These are phyloP conservation scores for Lactuca saligna DNA, from an alignment of 129 eudicot species.

Conservation along the genomic window DNA sequence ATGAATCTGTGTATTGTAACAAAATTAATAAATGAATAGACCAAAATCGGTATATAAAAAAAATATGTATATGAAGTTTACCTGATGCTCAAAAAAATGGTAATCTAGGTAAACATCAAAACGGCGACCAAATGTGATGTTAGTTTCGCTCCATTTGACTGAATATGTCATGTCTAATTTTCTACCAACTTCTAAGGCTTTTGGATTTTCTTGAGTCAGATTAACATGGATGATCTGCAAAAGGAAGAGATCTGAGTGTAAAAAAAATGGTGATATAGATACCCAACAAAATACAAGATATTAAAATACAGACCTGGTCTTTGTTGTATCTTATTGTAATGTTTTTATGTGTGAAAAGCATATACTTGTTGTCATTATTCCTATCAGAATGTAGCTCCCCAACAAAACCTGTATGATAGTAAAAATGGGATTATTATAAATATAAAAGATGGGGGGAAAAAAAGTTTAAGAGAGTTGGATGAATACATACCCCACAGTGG, in stretches of 20 bases:
- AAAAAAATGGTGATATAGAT: conserved; percentile 7
- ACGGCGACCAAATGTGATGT: conserved; percentile 69
- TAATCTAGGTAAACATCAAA: conserved; percentile 94
- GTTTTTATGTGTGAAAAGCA: conserved; percentile 68
- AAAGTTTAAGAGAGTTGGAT: conserved; percentile 3
- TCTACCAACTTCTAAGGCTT: conserved; percentile 75
- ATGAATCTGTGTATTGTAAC: conserved; percentile 57
- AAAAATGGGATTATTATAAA: conserved; percentile 15
- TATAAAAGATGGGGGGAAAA: not conserved
- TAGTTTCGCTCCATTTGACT: conserved; percentile 75
- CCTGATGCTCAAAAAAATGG: conserved; percentile 99
- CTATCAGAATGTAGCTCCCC: conserved; percentile 84
- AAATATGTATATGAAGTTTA: conserved; percentile 17
- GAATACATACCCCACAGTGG: conserved; percentile 83
- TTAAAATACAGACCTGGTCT: conserved; percentile 54
- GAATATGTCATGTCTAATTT: conserved; percentile 82
- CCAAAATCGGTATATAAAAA: no score
- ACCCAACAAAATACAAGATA: not conserved
- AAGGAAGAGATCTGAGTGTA: conserved; percentile 12
- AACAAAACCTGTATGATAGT: conserved; percentile 60
- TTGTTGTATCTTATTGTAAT: conserved; percentile 69
- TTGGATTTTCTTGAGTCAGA: conserved; percentile 84
- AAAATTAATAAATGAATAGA: not conserved
- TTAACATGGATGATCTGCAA: conserved; percentile 88
- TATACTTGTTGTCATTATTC: conserved; percentile 72